Base-by-base conservation (phyloP, 805 yeast species). In the Ogataea degrootiae region DNA sequence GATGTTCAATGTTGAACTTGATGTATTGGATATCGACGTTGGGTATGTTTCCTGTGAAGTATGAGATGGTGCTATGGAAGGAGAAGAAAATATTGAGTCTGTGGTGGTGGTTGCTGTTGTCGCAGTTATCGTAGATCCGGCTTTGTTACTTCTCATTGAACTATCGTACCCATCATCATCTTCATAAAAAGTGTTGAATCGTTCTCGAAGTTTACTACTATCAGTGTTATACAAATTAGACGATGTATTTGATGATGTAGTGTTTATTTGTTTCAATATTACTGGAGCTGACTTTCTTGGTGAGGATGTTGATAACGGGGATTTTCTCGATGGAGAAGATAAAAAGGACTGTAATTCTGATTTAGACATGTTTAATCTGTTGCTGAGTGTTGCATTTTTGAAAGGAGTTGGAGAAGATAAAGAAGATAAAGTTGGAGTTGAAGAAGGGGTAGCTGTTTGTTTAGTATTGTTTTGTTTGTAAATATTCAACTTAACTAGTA, bases 81-180 rank as follows among this genome's bases (percentile, higher is more conserved):
- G 31, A 5, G 31, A 26, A 26, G 31, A 26, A 26, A 26, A 26
- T 26, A 26, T 9, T 26, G 31, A 26, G 31, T 26, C 31, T 26
- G 31, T 26, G 31, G 31, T 9, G 31, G 11, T 19, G 21, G 21
- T 19, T 19, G 21, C 21, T 19, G 21, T 19, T 19, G 21, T 19
- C 21, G 4, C 21, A 19, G 21, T 9, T 26, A 11, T 26, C 31
- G 31, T 26, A 11, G 31, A 26, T 26, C 31, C 31, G 4, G 31
- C 31, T 26, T 26, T 26, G 31, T 26, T 26, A 26, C 31, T 26
- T 26, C 31, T 26, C 31, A 26, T 9, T 26, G 31, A 26, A 26
- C 12, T 26, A 26, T 26, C 52, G 43, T 56, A 56, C 7, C 58
- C 60, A 33, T 56, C 60, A 23, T 55, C 60, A 38, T 56, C 60